Evolutionary conservation across 2,329 filamentous ascomycete species (phyloP).

Genomic region (Botrytis cinerea): DNA sequence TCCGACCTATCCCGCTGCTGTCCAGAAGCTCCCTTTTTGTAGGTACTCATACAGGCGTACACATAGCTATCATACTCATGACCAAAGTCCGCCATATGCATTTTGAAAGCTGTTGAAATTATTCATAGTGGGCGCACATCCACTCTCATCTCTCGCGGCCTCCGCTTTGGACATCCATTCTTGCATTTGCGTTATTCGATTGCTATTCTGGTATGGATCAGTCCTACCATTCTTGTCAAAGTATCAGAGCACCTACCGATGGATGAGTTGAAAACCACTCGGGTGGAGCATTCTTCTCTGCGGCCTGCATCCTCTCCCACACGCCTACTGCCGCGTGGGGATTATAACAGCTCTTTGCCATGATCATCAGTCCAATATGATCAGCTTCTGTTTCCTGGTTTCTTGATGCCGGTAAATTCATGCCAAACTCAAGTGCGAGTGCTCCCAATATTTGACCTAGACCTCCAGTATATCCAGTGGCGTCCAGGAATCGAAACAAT

Average conservation of each 20-base stretch:
- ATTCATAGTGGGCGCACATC: conserved; percentile 46
- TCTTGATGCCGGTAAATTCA: conserved; percentile 67
- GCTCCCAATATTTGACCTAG: conserved; percentile 34
- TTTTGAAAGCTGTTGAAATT: conserved; percentile 17
- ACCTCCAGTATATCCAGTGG: conserved; percentile 32
- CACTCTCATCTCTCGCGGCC: conserved; percentile 55
- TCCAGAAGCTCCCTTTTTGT: neutral
- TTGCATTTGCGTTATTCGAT: conserved; percentile 64
- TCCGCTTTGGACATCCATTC: conserved; percentile 62
- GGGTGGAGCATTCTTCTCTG: conserved; percentile 55
- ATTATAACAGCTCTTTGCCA: conserved; percentile 77
- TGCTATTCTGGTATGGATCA: conserved; percentile 52
- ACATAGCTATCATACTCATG: neutral
- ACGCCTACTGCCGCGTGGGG: conserved; percentile 66
- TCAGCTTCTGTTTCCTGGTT: conserved; percentile 77
- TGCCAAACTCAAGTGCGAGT: conserved; percentile 56
- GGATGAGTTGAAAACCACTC: conserved; percentile 79
- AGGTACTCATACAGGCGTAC: no score
- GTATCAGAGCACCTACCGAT: conserved; percentile 52
- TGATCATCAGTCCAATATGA: conserved; percentile 80
- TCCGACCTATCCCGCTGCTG: neutral
- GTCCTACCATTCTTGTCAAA: neutral
- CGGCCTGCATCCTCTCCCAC: conserved; percentile 66
- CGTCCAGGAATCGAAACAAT: conserved; percentile 43
- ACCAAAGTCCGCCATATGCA: conserved; percentile 16